Percentiles rank a stretch among this genome's conserved stretches.
These are phyloP conservation scores for Kalaharituber pfeilii DNA, from an alignment of 2,329 filamentous ascomycete genomes.

Conservation along the genomic window DNA sequence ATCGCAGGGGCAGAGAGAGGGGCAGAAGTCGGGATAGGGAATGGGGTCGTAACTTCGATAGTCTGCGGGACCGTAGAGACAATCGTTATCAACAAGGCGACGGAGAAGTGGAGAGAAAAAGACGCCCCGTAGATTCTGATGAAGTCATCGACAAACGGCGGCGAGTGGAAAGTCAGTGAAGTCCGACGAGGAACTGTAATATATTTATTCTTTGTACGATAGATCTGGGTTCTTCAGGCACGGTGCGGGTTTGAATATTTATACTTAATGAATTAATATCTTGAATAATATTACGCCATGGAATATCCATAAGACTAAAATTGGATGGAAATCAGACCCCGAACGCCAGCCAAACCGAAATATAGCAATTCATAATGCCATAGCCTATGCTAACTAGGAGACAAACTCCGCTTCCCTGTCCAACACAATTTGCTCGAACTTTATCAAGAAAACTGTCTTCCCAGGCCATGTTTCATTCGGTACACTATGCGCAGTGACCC, in stretches of 20 bases:
- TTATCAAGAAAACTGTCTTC: conserved; percentile 87
- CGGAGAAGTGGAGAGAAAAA: conserved; percentile 8
- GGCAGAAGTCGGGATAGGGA: conserved; percentile 10
- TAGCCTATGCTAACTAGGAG: conserved; percentile 31
- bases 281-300: too few species aligned
- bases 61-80: conserved; percentile 10
- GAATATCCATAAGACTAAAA: too few species aligned
- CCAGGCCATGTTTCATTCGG: conserved; percentile 76
- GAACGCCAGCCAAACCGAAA: neutral
- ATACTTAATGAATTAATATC: too few species aligned
- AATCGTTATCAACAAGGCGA: too few species aligned
- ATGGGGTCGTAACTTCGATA: conserved; percentile 9
- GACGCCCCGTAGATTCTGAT: conserved; percentile 9
- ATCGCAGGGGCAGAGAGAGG: conserved; percentile 4
- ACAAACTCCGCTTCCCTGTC: conserved; percentile 71
- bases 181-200: too few species aligned
- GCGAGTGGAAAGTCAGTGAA: conserved; percentile 7
- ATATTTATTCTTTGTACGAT: too few species aligned
- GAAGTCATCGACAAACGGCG: conserved; percentile 13
- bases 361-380: neutral
- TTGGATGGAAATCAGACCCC: conserved; percentile 1
- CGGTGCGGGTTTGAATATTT: too few species aligned
- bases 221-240: too few species aligned
- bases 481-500: conserved; percentile 75
- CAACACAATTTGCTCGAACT: conserved; percentile 78